phyloP scores from a whole-genome alignment of 2,329 filamentous ascomycete species.

The Hypoxylon sp. region DNA sequence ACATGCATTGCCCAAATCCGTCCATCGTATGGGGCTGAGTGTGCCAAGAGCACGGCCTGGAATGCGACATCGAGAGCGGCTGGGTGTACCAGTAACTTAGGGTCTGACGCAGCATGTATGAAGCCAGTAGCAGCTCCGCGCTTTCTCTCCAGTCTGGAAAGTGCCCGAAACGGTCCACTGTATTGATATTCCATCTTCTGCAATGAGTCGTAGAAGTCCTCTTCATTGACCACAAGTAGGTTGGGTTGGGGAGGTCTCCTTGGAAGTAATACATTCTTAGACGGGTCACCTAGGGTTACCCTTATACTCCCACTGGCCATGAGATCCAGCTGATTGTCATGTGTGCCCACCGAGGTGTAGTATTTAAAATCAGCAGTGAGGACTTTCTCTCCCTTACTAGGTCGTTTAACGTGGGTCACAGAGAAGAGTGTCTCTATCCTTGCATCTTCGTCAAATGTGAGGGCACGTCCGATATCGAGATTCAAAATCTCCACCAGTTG shows the following conservation, averaged over 20 bases:
- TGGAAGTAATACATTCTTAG: neutral
- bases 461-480: neutral
- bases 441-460: neutral
- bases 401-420: neutral
- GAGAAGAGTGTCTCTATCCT: neutral
- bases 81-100: neutral
- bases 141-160: neutral
- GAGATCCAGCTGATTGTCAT: neutral
- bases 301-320: neutral
- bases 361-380: neutral
- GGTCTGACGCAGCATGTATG: neutral
- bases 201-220: constrained; percentile 1
- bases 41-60: neutral
- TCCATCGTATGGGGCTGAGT: constrained; percentile 1
- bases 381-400: neutral
- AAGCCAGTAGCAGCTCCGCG: neutral
- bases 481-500: neutral
- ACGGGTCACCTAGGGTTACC: neutral
- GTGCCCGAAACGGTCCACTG: neutral
- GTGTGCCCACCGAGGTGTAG: neutral
- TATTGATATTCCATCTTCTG: constrained; percentile 1
- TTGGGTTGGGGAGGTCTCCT: neutral
- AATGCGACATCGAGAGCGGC: neutral
- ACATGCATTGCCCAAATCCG: constrained; percentile 19
- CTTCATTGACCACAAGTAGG: neutral